A percentile compares a stretch with the other conserved stretches of the same genome.
Conservation (phyloP, 140 eudicot genomes). For the Ambrosia hybrid region DNA sequence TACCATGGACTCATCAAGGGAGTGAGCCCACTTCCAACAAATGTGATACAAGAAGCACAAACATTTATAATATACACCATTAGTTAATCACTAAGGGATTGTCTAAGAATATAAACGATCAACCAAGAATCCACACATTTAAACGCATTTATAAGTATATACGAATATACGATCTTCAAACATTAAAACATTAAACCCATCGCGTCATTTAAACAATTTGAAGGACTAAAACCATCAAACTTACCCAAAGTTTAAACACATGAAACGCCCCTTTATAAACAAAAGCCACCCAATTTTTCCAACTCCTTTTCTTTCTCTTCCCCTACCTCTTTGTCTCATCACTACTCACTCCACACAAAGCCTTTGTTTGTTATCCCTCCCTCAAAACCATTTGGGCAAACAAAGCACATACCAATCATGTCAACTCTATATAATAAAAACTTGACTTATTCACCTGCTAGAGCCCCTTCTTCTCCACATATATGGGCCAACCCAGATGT, state of each 20-base stretch:
- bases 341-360: conserved; percentile 30
- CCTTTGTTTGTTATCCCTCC: not conserved
- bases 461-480: conserved; percentile 58
- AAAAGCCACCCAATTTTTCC: conserved; percentile 41
- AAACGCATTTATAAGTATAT: not conserved
- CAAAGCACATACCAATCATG: conserved; percentile 36
- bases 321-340: conserved; percentile 27
- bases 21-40: not conserved
- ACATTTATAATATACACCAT: not conserved
- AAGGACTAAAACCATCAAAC: conserved; percentile 16
- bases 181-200: not conserved
- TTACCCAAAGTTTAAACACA: conserved; percentile 23
- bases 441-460: conserved; percentile 61
- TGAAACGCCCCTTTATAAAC: conserved; percentile 34
- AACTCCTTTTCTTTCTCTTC: conserved; percentile 23
- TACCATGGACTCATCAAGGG: not conserved
- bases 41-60: not conserved
- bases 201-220: not conserved
- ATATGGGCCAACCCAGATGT: conserved; percentile 60
- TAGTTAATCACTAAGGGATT: too few species aligned
- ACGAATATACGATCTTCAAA: not conserved
- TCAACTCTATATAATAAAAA: conserved; percentile 57
- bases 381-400: conserved; percentile 10
- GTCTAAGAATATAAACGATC: not conserved
- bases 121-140: too few species aligned